phyloP scores from a whole-genome alignment of 2,329 filamentous ascomycete species.

The Diaporthe capsici region DNA sequence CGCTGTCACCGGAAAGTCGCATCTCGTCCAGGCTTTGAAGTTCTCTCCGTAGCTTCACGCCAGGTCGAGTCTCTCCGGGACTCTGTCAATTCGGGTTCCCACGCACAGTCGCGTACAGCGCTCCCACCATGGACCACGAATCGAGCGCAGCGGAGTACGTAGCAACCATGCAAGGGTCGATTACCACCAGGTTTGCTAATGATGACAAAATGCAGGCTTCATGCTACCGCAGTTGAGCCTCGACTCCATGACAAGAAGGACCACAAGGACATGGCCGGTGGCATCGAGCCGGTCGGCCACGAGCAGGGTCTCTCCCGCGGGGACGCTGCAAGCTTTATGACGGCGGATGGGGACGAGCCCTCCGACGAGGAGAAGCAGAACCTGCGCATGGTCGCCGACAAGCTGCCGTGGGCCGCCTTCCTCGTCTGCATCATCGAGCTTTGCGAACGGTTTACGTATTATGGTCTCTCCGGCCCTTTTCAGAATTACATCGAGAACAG shows the following conservation, averaged over 20 bases:
- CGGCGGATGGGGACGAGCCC: constrained; percentile 38
- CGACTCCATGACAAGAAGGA: constrained; percentile 28
- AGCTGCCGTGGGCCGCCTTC: constrained; percentile 41
- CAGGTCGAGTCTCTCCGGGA: not conserved
- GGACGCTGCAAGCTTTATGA: constrained; percentile 15
- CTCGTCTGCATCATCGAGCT: constrained; percentile 41
- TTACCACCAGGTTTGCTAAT: not conserved
- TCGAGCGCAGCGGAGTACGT: constrained; percentile 40
- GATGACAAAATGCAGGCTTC: constrained; percentile 12
- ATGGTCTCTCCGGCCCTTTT: constrained; percentile 41
- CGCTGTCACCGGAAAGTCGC: not conserved
- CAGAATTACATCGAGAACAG: constrained; percentile 40
- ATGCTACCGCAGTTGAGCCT: constrained; percentile 37
- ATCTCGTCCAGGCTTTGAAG: not conserved
- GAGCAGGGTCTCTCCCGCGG: not conserved
- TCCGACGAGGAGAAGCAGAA: constrained; percentile 37
- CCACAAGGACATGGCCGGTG: constrained; percentile 40
- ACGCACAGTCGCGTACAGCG: not conserved
- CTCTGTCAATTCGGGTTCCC: not conserved
- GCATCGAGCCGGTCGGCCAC: constrained; percentile 23
- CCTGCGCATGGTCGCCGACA: constrained; percentile 41
- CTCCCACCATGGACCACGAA: constrained; percentile 38
- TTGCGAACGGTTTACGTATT: constrained; percentile 41
- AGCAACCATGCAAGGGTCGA: not conserved
- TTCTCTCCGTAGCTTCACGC: not conserved